These are phyloP conservation scores for Nakazawaea siamensis DNA, from an alignment of 805 yeast species.

Conservation along the genomic window DNA sequence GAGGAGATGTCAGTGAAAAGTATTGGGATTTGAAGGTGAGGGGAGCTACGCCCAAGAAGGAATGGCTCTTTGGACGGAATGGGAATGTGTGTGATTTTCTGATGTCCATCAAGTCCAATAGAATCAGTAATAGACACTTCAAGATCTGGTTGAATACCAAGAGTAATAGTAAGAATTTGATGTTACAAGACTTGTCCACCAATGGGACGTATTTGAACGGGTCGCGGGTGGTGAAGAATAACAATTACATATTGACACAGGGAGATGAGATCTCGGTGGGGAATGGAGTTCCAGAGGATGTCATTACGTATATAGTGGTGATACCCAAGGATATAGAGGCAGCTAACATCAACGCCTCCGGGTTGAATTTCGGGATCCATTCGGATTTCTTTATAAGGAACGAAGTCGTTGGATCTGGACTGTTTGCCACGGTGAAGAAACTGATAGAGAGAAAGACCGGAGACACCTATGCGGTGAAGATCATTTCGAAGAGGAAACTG, in stretches of 20 bases:
- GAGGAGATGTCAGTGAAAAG: constrained; percentile 14
- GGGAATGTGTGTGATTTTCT: constrained; percentile 49
- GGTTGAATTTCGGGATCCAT: constrained; percentile 21
- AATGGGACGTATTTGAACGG: constrained; percentile 90
- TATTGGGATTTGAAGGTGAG: constrained; percentile 23
- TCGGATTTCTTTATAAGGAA: constrained; percentile 64
- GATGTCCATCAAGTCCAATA: constrained; percentile 48
- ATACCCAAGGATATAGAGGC: constrained; percentile 29
- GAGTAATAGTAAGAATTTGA: constrained; percentile 33
- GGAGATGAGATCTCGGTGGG: constrained; percentile 95
- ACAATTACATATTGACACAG: constrained; percentile 74
- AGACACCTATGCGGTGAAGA: constrained; percentile 81
- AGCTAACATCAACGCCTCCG: constrained; percentile 25
- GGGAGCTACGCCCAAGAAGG: constrained; percentile 13
- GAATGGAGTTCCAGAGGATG: constrained; percentile 70
- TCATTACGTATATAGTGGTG: constrained; percentile 41
- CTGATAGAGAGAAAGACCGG: constrained; percentile 85
- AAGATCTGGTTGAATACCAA: constrained; percentile 56
- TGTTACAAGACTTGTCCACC: constrained; percentile 74
- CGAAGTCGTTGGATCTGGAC: constrained; percentile 95
- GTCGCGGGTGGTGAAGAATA: constrained; percentile 60
- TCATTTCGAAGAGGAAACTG: constrained; percentile 75
- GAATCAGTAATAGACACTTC: constrained; percentile 70
- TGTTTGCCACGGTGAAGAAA: constrained; percentile 91
- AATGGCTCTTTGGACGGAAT: constrained; percentile 61